Conservation (phyloP, 2,329 filamentous ascomycete genomes). For the Talaromyces albobiverticillius region DNA sequence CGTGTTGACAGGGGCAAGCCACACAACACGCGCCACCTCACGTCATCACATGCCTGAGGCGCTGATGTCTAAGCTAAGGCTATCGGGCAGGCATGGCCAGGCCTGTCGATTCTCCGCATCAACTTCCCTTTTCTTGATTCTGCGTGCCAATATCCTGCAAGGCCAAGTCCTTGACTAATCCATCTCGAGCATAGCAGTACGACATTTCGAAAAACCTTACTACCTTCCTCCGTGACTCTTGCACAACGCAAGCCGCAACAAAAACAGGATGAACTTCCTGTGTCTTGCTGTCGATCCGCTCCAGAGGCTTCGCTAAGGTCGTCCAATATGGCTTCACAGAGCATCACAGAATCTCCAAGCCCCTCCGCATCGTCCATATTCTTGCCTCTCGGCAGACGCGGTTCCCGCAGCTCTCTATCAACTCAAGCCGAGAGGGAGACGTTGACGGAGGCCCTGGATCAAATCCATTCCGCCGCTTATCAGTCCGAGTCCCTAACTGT, state of each 20-base stretch:
- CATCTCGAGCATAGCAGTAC: neutral
- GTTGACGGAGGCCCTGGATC: slow-evolving; percentile 73
- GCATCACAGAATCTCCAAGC: slow-evolving; percentile 37
- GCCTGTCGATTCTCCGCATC: slow-evolving; percentile 13
- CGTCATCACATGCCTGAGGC: slow-evolving; percentile 17
- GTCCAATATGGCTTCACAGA: slow-evolving; percentile 34
- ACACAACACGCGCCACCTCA: slow-evolving; percentile 16
- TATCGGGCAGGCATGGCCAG: slow-evolving; percentile 7
- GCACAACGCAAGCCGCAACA: neutral
- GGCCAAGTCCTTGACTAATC: neutral
- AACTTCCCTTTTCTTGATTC: slow-evolving; percentile 7
- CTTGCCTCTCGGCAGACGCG: slow-evolving; percentile 44
- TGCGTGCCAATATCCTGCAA: neutral
- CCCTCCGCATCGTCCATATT: slow-evolving; percentile 45
- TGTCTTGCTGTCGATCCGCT: slow-evolving; percentile 8
- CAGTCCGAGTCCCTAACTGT: slow-evolving; percentile 81
- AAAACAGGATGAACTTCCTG: slow-evolving; percentile 10
- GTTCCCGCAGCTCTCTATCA: slow-evolving; percentile 51
- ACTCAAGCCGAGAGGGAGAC: slow-evolving; percentile 67
- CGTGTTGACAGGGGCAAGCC: slow-evolving; percentile 28
- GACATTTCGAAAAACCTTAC: neutral
- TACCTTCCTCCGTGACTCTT: neutral
- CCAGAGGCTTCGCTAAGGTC: slow-evolving; percentile 5
- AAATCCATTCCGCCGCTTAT: slow-evolving; percentile 86
- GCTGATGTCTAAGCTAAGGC: too few relatives aligned